Evolutionary conservation across 345 rosid species (phyloP).

Genomic region (Gynandropsis gynandra): DNA sequence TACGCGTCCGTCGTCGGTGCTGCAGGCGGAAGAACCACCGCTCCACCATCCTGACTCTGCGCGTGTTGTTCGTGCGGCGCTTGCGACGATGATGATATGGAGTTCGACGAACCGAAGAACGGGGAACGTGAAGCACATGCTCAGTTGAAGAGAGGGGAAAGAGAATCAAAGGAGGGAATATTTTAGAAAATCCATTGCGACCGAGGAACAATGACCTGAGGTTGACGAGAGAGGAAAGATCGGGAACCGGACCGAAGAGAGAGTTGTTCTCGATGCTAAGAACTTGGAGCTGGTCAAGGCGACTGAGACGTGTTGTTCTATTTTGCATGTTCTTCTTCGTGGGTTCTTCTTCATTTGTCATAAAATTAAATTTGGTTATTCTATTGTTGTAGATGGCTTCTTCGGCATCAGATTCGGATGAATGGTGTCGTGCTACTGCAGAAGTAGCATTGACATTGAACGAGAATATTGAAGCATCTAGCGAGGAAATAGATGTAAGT

Average conservation of each 20-base stretch:
- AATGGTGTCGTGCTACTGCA: too few species aligned
- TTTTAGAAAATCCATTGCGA: slow-evolving; percentile 52
- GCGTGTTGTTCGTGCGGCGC: slow-evolving; percentile 47
- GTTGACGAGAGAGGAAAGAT: slow-evolving; percentile 53
- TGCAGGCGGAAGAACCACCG: slow-evolving; percentile 29
- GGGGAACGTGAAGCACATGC: slow-evolving; percentile 50
- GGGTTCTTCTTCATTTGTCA: too few species aligned
- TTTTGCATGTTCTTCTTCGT: too few species aligned
- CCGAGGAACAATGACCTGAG: slow-evolving; percentile 50
- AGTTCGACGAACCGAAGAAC: slow-evolving; percentile 38
- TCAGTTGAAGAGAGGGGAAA: slow-evolving; percentile 45
- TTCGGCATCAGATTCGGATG: too few species aligned
- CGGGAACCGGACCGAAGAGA: slow-evolving; percentile 73
- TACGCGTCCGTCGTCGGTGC: slow-evolving; percentile 24
- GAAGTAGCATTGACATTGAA: too few species aligned
- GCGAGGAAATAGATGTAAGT: too few species aligned
- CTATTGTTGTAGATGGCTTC: too few species aligned
- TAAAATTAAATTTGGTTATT: too few species aligned
- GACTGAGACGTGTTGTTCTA: too few species aligned
- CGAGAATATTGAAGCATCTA: too few species aligned
- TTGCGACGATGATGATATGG: slow-evolving; percentile 29
- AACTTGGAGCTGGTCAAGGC: slow-evolving; percentile 86
- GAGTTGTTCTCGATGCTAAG: slow-evolving; percentile 72
- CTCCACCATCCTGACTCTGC: slow-evolving; percentile 30
- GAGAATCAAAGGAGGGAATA: slow-evolving; percentile 44